Percentiles rank a stretch among this genome's conserved stretches.
Conservation (phyloP, 257 asterid genomes). For the Solanum pimpinellifolium region DNA sequence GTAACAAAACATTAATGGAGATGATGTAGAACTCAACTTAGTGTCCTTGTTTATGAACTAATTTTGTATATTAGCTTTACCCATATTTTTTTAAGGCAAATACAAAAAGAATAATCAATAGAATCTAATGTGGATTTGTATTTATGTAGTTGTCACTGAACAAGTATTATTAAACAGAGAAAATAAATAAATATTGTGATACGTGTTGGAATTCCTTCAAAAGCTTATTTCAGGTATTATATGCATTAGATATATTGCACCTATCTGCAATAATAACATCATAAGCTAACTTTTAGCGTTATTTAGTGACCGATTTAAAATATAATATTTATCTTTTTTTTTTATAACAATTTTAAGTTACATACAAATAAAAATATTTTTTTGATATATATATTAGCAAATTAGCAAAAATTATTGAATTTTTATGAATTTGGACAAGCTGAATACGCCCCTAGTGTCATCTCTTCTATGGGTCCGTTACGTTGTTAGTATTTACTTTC, state of each 20-base stretch:
- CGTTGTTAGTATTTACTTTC: too few species aligned
- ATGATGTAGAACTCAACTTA: background rate
- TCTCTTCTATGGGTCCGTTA: background rate
- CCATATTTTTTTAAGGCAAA: background rate
- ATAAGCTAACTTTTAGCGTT: too few species aligned
- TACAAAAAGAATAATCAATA: too few species aligned
- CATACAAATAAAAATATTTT: background rate
- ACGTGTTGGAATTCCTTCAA: background rate
- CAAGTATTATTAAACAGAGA: too few species aligned
- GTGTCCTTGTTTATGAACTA: background rate
- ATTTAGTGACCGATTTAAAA: too few species aligned
- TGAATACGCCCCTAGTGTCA: background rate
- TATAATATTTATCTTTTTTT: background rate
- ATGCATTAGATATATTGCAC: background rate
- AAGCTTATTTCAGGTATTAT: too few species aligned
- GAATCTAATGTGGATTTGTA: background rate
- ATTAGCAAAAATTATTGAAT: background rate
- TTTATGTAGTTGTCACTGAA: accelerated
- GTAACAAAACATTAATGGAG: background rate
- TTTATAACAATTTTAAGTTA: background rate
- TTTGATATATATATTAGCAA: background rate
- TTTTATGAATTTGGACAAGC: too few species aligned
- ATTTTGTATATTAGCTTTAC: background rate
- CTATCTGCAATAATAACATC: background rate
- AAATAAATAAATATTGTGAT: too few species aligned